Evolutionary conservation across 164 flowering plant genomes (phyloP).

Genomic region (Nelumbo lutea): DNA sequence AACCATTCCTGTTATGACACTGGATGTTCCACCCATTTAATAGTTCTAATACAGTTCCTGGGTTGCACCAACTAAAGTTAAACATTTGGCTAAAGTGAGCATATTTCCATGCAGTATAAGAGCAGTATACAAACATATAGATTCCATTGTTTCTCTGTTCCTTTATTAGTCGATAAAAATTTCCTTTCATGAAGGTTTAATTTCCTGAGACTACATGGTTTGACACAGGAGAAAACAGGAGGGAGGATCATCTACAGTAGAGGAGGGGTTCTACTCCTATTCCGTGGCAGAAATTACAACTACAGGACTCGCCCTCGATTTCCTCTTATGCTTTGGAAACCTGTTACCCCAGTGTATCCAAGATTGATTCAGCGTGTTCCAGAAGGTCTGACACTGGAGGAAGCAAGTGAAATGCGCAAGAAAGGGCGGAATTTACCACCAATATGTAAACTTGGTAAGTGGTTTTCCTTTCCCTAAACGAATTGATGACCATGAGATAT

Average conservation of each 20-base stretch:
- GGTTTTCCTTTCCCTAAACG: not conserved
- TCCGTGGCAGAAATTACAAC: slow-evolving; percentile 94
- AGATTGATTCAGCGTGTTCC: slow-evolving; percentile 62
- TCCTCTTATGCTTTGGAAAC: slow-evolving; percentile 97
- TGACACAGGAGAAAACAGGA: slow-evolving; percentile 82
- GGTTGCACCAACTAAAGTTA: no score
- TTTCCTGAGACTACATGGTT: slow-evolving; percentile 6
- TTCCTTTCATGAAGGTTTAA: not conserved
- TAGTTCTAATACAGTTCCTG: no score
- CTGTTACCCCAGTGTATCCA: slow-evolving; percentile 83
- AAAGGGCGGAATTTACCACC: slow-evolving; percentile 61
- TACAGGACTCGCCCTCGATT: slow-evolving; percentile 64
- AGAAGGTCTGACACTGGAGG: slow-evolving; percentile 71
- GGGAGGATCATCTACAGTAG: slow-evolving; percentile 67
- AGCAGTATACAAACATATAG: no score
- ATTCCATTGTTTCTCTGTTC: not conserved
- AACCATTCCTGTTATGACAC: no score
- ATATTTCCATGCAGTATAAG: no score
- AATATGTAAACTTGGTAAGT: slow-evolving; percentile 84
- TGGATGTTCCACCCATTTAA: no score
- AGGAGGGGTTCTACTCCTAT: slow-evolving; percentile 79
- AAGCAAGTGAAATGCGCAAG: slow-evolving; percentile 74
- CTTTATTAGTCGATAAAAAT: not conserved
- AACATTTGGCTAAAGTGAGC: no score
- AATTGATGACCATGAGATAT: not conserved